Base-by-base conservation (phyloP, 176 grass and related monocot genomes). In the Bothriochloa decipiens region DNA sequence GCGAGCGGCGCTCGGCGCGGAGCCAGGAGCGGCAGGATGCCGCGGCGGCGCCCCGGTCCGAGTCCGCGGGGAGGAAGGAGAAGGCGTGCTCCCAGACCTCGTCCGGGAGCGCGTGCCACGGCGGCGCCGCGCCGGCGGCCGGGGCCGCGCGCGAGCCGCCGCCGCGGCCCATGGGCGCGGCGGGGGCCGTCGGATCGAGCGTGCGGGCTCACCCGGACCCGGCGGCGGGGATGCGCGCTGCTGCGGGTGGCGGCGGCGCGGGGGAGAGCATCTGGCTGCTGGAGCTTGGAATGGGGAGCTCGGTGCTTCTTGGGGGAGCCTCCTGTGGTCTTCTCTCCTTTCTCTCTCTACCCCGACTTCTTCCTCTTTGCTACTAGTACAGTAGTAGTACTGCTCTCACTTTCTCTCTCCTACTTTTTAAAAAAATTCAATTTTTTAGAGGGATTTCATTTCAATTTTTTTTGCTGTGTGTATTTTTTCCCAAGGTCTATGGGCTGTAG, bases 61-160 rank as follows among this genome's bases (percentile, higher is more conserved):
- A 87, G 20, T 68, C 82, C 12, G 81, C 17, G 4, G 69, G 76
- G 74, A 94, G 89, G 89, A 94, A 94, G 69, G 89, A 94, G 82
- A 94, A 89, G 60, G 86, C 82, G 64, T 90, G 87, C 81, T 94
- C 92, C 87, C 75, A 87, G 77, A 91, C 74, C 92, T 94, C 89
- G 74, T 94, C 92, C 15, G 89, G 89, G 74, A 94, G 86, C 33
- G 70, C 60, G 39, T 83, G 81, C 86, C 89, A 88, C 49, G 86
- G 86, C 60, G 86, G 84, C 84, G 27, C 26, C 10, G 74, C 81
- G 35, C 35, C 35, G 55, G 73, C 61, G 74, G 47, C 63, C 3
- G 73, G 74, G 6, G 49, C 18, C 36, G 61, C 80, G 35, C 75
- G 87, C 81, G 75, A 50, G 78, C 83, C 78, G 55, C 74, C 84